Percentiles rank a stretch among this genome's conserved stretches.
phyloP scores from a whole-genome alignment of 495 filamentous ascomycete genomes.

The Rostrohypoxylon terebratum region DNA sequence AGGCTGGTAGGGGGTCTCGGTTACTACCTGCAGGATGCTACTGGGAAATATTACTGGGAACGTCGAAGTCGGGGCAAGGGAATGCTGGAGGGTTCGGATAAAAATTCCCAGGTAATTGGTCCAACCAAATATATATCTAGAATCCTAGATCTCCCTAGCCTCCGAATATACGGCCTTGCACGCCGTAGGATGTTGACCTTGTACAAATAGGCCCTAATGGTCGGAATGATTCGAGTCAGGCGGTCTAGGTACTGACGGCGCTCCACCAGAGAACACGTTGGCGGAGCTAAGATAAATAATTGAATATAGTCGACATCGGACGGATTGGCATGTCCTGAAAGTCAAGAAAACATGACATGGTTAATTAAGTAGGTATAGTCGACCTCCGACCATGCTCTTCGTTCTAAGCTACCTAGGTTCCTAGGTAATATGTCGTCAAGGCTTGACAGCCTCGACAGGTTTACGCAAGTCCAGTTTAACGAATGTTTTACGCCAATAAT shows the following conservation, averaged over 20 bases:
- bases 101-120: conserved; percentile 42
- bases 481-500: conserved; percentile 15
- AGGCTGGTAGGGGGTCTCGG: conserved; percentile 40
- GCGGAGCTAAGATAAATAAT: conserved; percentile 1
- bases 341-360: not conserved
- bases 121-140: conserved; percentile 26
- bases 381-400: not conserved
- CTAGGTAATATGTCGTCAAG: not conserved
- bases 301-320: not conserved
- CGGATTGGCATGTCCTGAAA: not conserved
- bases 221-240: conserved; percentile 17
- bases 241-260: conserved; percentile 24
- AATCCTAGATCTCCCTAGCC: conserved; percentile 29
- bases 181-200: conserved; percentile 25
- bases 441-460: conserved; percentile 5
- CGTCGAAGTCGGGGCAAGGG: conserved; percentile 37
- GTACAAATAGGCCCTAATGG: conserved; percentile 19
- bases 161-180: conserved; percentile 27
- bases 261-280: conserved; percentile 21
- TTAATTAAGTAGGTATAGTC: too few species aligned
- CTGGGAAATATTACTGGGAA: not conserved
- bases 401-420: conserved; percentile 13
- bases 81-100: conserved; percentile 32
- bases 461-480: conserved; percentile 27
- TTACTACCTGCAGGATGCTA: conserved; percentile 37